Base-by-base conservation (phyloP, 164 flowering plant genomes). In the Macadamia integrifolia region DNA sequence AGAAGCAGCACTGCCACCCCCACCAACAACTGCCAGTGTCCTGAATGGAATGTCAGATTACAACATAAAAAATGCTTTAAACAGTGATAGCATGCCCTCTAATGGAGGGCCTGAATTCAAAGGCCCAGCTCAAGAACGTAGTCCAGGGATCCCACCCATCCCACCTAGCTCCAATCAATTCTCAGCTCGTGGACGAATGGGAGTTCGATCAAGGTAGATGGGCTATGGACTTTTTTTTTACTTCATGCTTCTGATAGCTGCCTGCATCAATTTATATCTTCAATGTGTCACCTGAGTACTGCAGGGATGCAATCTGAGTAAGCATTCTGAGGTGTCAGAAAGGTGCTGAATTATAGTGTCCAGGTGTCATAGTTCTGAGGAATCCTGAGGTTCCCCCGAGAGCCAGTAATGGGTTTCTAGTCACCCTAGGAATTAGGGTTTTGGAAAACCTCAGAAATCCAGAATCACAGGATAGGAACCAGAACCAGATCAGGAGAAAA, bases 141-240 rank as follows among this genome's bases (percentile, higher is more conserved):
- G 67, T 79, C 69, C 88, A 43, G 88, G 85, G 65, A 84, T 83
- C 60, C 92, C 92, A 48, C 86, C 90, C 43, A 83, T 89, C 44
- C 87, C 92, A 31, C 78, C 88, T 9, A 75, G 81, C 71, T 71
- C 88, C 23, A 89, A 85, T 69, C 92, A 89, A 56, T 89, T 88
- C 74, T 86, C 95, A 8, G 83, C 91, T 48, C 92, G 89, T 69
- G 92, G 85, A 49, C 83, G 92, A n/a, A 71, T 74, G 68, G 87
- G 92, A 69, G 89, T 89, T 44, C 85, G 95, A 10, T 76, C 95
- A 53, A 88, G 95, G 95, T 86, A 83, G 73, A 8, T 14, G 5
- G 15, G 18, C 46, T 67, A 10, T 6, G 11, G 57, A 44, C 69
- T 69, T 76, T 67, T 49, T 17, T 53, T 53, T 9, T 6, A 0